Evolutionary conservation across 768 basidiomycete genomes (phyloP), one percentile per base, ranked within the genome.

Genomic region (Auriscalpium orientale): DNA sequence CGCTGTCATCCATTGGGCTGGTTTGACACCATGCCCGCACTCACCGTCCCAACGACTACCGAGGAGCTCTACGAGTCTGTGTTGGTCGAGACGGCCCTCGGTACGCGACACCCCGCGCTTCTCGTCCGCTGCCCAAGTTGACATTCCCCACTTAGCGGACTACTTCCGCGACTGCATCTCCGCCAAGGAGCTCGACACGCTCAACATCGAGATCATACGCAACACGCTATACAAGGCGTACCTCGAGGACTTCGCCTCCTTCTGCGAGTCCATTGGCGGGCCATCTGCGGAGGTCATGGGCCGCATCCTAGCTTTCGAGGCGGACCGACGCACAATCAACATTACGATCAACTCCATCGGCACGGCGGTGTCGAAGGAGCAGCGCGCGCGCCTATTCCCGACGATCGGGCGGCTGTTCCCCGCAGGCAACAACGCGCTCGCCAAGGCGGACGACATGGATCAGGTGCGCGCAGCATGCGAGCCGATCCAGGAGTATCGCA

Each of bases 271-370:
- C 8, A 75, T 98, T 36, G 87, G 91, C 44, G 79, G 82, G 10
- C 91, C 97, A 0, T 98, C 97, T 3, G 78, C 83, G 13, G 93
- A 95, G 46, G 84, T 93, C 61, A 98, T 98, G 97, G 82, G 87
- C 58, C 80, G 78, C 40, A 92, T 97, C 65, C 84, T 99, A 56
- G 78, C 87, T 8, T 99, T 99, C 66, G 97, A 99, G 76, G 97
- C 95, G 28, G 97, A 99, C 74, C 81, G 97, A 37, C 85, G 97
- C 51, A 88, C 94, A 1, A 87, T 98, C 70, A 99, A 98, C 76
- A 98, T 99, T 72, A 97, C 97, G 36, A 91, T 99, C 77, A 99
- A 99, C 78, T 98, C 97, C 12, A 95, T 98, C 74, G 88, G 87
- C 57, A 98, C 97, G 4, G 92, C 93, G 65, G 81, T 99, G 57